Evolutionary conservation across 306 rosid genomes (phyloP), one percentile per base, ranked within the genome.

Genomic region (Glycyrrhiza uralensis): DNA sequence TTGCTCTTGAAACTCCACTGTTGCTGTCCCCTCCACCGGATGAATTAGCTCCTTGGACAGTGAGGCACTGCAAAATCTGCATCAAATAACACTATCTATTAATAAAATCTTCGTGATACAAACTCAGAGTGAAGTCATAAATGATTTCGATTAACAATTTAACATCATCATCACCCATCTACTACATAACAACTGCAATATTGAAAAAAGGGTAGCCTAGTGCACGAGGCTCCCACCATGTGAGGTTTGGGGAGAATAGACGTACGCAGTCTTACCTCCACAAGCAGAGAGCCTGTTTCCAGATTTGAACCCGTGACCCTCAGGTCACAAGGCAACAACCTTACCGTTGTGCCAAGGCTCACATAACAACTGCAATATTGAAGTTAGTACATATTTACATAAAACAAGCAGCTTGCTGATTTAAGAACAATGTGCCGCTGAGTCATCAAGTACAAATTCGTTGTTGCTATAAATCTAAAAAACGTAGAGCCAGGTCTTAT

Each of bases 11-110:
- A 17, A 91, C 82, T 78, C 90, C 88, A 61, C 92, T 65, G 24
- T 22, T 61, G 54, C 77, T 81, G 15, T 86, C 96, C 41, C 67
- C 87, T 2, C 84, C 86, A 69, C 86, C 82, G 0, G 93, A 81
- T 55, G 89, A 71, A 79, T 65, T 83, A 29, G 70, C 41, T 69
- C 86, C 87, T 66, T 88, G 97, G 61, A 95, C 83, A 8, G 97
- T 91, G 66, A 95, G 89, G 76, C 97, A 91, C 74, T 95, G 99
- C 79, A 91, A 83, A 81, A 95, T 95, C 99, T 94, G 85, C 77
- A 62, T 49, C 38, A 57, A 67, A 58, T 38, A 45, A 13, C 44
- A 30, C 12, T 32, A 38, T 20, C 39, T 56, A 41, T 60, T 6
- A 62, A 19, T 1, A 52, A 41, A 57, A 52, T 14, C 35, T 10